phyloP scores from a whole-genome alignment of 495 filamentous ascomycete genomes.

The Neurospora hispaniola region DNA sequence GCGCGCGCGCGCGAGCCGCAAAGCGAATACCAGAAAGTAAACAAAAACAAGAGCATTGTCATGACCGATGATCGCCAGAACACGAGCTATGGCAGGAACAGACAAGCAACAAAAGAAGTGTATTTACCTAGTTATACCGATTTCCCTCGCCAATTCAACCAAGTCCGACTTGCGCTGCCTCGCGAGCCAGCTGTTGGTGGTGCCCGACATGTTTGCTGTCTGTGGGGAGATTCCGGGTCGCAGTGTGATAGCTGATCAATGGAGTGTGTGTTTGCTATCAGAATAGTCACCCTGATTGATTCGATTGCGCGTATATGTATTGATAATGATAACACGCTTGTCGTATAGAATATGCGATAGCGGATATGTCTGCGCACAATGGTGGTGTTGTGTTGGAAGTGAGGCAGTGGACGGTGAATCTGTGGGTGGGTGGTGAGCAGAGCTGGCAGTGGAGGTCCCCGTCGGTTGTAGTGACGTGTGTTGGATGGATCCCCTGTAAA shows the following conservation, averaged over 20 bases:
- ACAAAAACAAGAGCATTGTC: neutral
- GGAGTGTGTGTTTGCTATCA: constrained; percentile 8
- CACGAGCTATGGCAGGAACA: neutral
- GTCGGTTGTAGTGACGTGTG: neutral
- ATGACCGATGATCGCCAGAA: neutral
- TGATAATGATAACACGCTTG: neutral
- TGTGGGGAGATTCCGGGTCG: neutral
- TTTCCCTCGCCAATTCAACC: constrained; percentile 57
- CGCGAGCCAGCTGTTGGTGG: constrained; percentile 57
- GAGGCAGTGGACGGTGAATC: neutral
- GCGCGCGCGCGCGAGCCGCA: neutral
- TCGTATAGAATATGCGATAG: neutral
- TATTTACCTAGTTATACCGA: constrained; percentile 63
- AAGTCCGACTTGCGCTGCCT: constrained; percentile 80
- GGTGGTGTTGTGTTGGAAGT: neutral
- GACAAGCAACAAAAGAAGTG: constrained; percentile 7
- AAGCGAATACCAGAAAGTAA: neutral
- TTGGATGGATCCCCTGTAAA: neutral
- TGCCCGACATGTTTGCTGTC: constrained; percentile 27
- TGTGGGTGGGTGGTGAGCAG: neutral
- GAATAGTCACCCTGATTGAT: constrained; percentile 18
- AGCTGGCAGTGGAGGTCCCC: neutral
- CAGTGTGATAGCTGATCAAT: neutral
- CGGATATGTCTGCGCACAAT: neutral
- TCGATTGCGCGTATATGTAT: constrained; percentile 13